Evolutionary conservation across 2,329 filamentous ascomycete genomes (phyloP), one percentile per base, ranked within the genome.

Genomic region (Stagonosporopsis cucurbitacearum): DNA sequence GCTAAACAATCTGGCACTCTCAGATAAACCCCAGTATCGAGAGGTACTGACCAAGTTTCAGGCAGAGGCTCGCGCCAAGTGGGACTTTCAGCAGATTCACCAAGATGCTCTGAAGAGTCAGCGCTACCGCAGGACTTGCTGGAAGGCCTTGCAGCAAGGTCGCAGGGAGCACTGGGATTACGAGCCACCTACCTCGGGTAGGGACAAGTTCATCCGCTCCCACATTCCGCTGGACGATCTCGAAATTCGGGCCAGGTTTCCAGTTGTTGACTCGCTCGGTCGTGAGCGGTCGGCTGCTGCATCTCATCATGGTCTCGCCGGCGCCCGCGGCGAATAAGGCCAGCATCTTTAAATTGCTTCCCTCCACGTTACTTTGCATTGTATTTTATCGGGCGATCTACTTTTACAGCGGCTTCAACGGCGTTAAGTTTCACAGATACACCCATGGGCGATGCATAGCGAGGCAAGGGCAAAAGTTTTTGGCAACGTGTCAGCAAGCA

Each of bases 41-140:
- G 70, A 78, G 23, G 66, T 79, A 1, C 76, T 80, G 17, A 68
- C 84, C 9, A 85, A 84, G 41, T 96, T 96, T 71, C 82, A 89
- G 48, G 80, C 83, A 5, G 92, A 97, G 78, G 89, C 90, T 4
- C 80, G 82, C 52, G 80, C 81, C 15, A 89, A 88, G 65, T 97
- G 93, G 93, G 85, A 97, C 71, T 89, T 96, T 72, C 82, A 88
- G 37, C 79, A 80, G 59, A 94, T 97, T 67, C 92, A 90, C 5
- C 76, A 85, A 50, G 83, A 90, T 49, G 91, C 95, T 1, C 76
- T 96, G 8, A 77, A 82, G 35, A 92, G 89, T 40, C 93, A 97
- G 80, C 88, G 92, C 37, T 87, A 88, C 69, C 85, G 93, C 13
- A 84, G 88, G 46, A 78, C 96, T 8, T 89, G 92, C 23, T 96